Evolutionary conservation across 257 asterid genomes (phyloP).

Genomic region (Solanum paucissectum): DNA sequence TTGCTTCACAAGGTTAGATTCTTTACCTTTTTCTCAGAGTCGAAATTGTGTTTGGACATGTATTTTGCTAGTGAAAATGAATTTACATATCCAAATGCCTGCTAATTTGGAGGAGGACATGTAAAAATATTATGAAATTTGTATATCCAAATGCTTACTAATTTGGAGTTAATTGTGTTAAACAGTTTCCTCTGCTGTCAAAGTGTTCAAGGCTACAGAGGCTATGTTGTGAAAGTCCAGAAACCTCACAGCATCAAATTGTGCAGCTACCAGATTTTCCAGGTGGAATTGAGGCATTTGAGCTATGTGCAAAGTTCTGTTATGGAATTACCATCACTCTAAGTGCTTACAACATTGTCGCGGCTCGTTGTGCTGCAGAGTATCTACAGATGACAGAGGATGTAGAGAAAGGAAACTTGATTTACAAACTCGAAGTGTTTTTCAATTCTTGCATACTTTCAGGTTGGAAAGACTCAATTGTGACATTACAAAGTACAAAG

Average conservation of each 20-base stretch:
- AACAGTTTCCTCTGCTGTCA: slow-evolving; percentile 86
- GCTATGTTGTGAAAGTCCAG: slow-evolving; percentile 46
- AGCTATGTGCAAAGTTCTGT: slow-evolving; percentile 84
- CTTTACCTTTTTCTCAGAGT: not conserved
- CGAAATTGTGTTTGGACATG: not conserved
- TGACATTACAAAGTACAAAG: slow-evolving; percentile 60
- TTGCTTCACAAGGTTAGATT: slow-evolving; percentile 58
- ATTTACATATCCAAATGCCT: not conserved
- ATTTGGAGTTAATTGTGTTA: not conserved
- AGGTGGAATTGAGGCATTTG: slow-evolving; percentile 77
- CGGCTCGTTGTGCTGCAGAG: slow-evolving; percentile 69
- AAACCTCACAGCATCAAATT: slow-evolving; percentile 40
- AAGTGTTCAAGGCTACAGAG: slow-evolving; percentile 59
- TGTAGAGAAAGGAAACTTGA: slow-evolving; percentile 69
- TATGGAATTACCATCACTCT: slow-evolving; percentile 78
- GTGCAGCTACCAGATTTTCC: slow-evolving; percentile 73
- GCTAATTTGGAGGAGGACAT: not conserved
- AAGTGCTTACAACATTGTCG: slow-evolving; percentile 71
- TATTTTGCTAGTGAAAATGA: not conserved
- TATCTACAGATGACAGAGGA: slow-evolving; percentile 86
- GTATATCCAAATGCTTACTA: not conserved
- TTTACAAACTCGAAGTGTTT: slow-evolving; percentile 68
- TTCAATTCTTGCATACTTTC: slow-evolving; percentile 67
- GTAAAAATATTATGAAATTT: not conserved
- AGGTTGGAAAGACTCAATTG: slow-evolving; percentile 72